Evolutionary conservation across 2,329 filamentous ascomycete genomes (phyloP).

Genomic region (Grosmannia serpens): DNA sequence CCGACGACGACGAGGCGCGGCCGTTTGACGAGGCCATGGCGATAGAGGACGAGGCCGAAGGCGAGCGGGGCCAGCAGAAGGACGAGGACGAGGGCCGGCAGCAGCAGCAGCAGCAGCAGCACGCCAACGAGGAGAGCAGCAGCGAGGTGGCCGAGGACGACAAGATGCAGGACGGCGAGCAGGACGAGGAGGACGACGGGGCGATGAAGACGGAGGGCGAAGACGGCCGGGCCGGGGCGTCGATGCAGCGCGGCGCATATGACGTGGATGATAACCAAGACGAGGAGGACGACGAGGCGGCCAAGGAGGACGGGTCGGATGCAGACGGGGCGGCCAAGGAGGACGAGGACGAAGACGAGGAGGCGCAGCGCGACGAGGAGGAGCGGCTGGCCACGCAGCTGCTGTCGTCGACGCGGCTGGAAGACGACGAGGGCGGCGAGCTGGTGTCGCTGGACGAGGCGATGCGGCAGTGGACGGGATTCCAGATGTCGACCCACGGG

Average conservation of each 20-base stretch:
- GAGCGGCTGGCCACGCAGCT: slow-evolving; percentile 45
- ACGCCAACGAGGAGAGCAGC: slow-evolving; percentile 32
- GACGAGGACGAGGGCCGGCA: slow-evolving; percentile 55
- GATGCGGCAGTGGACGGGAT: slow-evolving; percentile 69
- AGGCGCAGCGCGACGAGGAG: slow-evolving; percentile 36
- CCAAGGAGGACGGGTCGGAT: background rate
- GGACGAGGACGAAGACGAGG: slow-evolving; percentile 25
- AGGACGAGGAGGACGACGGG: slow-evolving; percentile 25
- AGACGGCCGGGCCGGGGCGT: slow-evolving; percentile 47
- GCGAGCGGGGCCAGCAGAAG: slow-evolving; percentile 56
- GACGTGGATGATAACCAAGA: slow-evolving; percentile 31
- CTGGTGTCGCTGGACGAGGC: slow-evolving; percentile 43
- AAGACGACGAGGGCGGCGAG: slow-evolving; percentile 22
- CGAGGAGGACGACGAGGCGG: slow-evolving; percentile 1
- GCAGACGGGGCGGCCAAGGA: slow-evolving; percentile 3
- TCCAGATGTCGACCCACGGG: slow-evolving; percentile 73
- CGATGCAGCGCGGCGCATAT: slow-evolving; percentile 47
- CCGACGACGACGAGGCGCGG: slow-evolving; percentile 65
- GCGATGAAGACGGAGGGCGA: slow-evolving; percentile 31
- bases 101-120: slow-evolving; percentile 37
- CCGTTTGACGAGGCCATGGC: slow-evolving; percentile 84
- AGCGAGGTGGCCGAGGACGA: slow-evolving; percentile 30
- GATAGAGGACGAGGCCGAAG: slow-evolving; percentile 69
- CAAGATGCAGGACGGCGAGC: background rate
- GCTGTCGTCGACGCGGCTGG: slow-evolving; percentile 62